Base-by-base conservation (phyloP, 1,139 yeast genomes). In the Blastobotrys elegans region DNA sequence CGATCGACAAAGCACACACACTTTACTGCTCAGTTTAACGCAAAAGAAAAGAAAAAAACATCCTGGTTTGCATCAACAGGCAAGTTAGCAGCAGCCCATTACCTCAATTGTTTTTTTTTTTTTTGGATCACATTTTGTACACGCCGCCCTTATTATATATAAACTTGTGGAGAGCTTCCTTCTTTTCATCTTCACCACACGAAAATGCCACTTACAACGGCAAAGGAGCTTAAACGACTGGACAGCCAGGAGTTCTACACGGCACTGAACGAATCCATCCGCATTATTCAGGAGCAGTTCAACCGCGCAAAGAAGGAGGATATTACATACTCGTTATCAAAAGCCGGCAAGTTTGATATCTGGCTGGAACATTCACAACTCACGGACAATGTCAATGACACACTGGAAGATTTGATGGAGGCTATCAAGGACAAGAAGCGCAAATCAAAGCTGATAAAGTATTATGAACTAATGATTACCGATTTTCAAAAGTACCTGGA, bases 321-420 rank as follows among this genome's bases (percentile, higher is more conserved):
- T 27, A 39, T 45, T 4, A 45, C 48, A 26, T 45, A 39, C 30
- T 35, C 40, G 20, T 27, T 45, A 29, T 45, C 48, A 24, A 45
- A 45, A 35, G 44, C 31, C 14, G 48, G 48, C 36, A 45, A 40
- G 20, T 45, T 45, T 21, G 48, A 45, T 18, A 30, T 45, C 11
- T 45, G 48, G 48, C 36, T 45, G 17, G 40, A 45, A 32, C 48
- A 45, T 30, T 45, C 48, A 26, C 48, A 45, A 20, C 20, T 45
- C 5, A 45, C 40, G 8, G 48, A 45, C 44, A 27, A 36, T 22
- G 44, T 45, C 13, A 40, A 33, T 24, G 29, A 34, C 17, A 31
- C 33, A 13, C 21, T 45, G 24, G 41, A 40, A n/a, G 44, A 40
- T 16, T 24, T 45, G 16, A 40, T 45, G 44, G 34, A 45, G 24